A percentile compares a stretch with the other conserved stretches of the same genome.
Conservation (phyloP, 2,329 filamentous ascomycete species). For the Pestalotiopsis sp. region DNA sequence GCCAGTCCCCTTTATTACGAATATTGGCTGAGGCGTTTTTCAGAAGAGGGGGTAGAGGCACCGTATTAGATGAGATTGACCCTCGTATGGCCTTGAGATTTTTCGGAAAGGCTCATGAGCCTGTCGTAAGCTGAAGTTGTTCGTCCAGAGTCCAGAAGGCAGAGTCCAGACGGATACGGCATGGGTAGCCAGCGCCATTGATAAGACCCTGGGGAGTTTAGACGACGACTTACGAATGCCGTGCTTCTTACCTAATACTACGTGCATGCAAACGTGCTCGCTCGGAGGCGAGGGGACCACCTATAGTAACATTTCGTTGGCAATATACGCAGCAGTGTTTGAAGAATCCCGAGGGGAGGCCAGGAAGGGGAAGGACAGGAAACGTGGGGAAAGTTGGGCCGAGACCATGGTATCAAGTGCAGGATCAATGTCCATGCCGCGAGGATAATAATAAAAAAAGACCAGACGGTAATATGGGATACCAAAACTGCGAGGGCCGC, state of each 20-base stretch:
- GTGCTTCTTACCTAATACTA: not conserved
- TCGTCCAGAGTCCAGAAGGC: no score
- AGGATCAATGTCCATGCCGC: not conserved
- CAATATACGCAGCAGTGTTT: not conserved
- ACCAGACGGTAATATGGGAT: not conserved
- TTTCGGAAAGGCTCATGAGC: not conserved
- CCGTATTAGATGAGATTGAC: not conserved
- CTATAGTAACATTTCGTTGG: no score
- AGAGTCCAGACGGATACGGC: no score
- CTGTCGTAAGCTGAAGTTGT: not conserved
- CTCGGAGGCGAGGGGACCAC: no score
- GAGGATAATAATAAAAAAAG: not conserved
- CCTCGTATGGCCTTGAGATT: not conserved
- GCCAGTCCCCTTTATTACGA: not conserved
- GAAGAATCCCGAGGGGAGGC: not conserved
- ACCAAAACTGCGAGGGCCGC: constrained; percentile 2
- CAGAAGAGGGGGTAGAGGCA: not conserved
- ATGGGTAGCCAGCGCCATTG: no score
- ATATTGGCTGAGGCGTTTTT: not conserved
- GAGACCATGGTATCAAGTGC: not conserved
- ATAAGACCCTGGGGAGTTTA: not conserved
- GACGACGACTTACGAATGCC: not conserved
- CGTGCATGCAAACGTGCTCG: no score
- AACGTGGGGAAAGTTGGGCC: constrained; percentile 1
- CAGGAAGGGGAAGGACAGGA: not conserved